Conservation (phyloP, 148 eudicot genomes). For the Chenopodium suecicum region DNA sequence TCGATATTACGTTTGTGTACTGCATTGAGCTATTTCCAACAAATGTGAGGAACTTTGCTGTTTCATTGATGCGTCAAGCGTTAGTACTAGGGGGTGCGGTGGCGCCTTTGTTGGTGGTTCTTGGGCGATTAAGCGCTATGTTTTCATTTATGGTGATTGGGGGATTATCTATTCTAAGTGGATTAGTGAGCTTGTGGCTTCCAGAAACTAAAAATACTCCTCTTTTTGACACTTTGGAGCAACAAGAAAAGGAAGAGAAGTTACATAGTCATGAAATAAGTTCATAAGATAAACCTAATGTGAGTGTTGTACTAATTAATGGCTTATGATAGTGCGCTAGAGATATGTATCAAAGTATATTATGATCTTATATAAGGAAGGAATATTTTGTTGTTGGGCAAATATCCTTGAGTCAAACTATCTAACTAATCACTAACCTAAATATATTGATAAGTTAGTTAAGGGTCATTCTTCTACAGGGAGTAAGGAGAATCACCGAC, state of each 20-base stretch:
- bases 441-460: too few species aligned
- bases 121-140: slow-evolving; percentile 33
- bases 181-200: slow-evolving; percentile 40
- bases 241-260: slow-evolving; percentile 32
- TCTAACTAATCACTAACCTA: too few species aligned
- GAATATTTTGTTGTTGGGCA: too few species aligned
- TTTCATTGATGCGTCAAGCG: slow-evolving; percentile 43
- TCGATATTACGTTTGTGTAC: slow-evolving; percentile 40
- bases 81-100: slow-evolving; percentile 52
- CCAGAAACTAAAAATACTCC: slow-evolving; percentile 51
- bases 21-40: slow-evolving; percentile 57
- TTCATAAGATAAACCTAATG: neutral
- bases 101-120: slow-evolving; percentile 49
- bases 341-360: too few species aligned
- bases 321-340: too few species aligned
- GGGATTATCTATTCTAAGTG: slow-evolving; percentile 38
- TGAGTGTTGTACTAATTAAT: too few species aligned
- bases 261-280: neutral
- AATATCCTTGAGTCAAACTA: too few species aligned
- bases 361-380: too few species aligned
- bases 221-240: slow-evolving; percentile 46
- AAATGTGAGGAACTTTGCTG: slow-evolving; percentile 45
- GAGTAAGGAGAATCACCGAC: too few species aligned
- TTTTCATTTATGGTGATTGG: slow-evolving; percentile 47
- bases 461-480: too few species aligned